phyloP scores from a whole-genome alignment of 1,139 yeast genomes.

The Hansenula sp. region DNA sequence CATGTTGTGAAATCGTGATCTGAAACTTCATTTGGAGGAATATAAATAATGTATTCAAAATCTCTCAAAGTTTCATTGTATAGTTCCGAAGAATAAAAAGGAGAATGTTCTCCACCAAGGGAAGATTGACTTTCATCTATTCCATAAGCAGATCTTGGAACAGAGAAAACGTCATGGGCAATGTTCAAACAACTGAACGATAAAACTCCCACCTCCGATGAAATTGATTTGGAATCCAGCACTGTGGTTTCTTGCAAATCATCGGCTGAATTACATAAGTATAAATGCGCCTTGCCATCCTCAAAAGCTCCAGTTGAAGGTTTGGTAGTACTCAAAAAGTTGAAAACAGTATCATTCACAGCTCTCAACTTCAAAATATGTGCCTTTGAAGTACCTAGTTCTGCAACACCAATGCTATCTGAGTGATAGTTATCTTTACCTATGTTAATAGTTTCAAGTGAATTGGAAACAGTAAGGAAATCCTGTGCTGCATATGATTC shows the following conservation, averaged over 20 bases:
- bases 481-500: constrained; percentile 38
- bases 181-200: constrained; percentile 39
- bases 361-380: not conserved
- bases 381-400: not conserved
- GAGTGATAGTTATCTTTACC: not conserved
- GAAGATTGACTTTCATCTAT: constrained; percentile 44
- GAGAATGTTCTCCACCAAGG: constrained; percentile 40
- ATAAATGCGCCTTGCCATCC: constrained; percentile 3
- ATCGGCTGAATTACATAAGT: not conserved
- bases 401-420: not conserved
- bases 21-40: constrained; percentile 22
- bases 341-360: not conserved
- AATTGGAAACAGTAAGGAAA: constrained; percentile 3
- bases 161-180: constrained; percentile 28
- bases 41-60: constrained; percentile 49
- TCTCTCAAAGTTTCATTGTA: constrained; percentile 31
- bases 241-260: not conserved
- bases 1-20: not conserved
- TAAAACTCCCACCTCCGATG: not conserved
- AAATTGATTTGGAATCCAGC: not conserved
- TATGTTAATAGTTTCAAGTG: not conserved
- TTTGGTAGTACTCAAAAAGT: constrained; percentile 4
- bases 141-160: constrained; percentile 43
- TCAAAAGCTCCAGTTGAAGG: constrained; percentile 3
- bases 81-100: constrained; percentile 44